Evolutionary conservation across 2,329 filamentous ascomycete genomes (phyloP), one percentile per base, ranked within the genome.

Genomic region (Diaporthe ilicicola): DNA sequence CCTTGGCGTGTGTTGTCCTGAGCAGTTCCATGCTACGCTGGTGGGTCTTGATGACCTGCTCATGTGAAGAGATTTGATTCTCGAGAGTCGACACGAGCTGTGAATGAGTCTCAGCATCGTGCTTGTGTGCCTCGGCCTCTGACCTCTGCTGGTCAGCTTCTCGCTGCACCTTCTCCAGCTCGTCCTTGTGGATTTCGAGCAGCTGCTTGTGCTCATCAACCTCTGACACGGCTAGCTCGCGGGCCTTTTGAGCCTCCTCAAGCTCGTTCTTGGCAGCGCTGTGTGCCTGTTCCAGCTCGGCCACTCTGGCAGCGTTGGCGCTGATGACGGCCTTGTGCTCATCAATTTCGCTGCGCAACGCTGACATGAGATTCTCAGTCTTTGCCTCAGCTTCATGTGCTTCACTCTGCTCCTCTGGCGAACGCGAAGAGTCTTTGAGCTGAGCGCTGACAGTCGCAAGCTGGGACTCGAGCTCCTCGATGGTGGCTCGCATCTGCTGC

Each of bases 321-420:
- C 88, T 87, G 76, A 97, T 91, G 46, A 93, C 89, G 4, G 87
- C 83, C 82, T 93, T 95, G 82, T 97, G 94, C 78, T 94, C 91
- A 65, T 95, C 90, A 67, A 98, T 91, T 78, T 97, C 92, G 71
- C 83, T 86, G 73, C 93, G 92, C 51, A 98, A 82, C 54, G 85
- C 85, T 44, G 85, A 83, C 42, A 93, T 83, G 59, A 91, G 82
- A 44, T 88, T 85, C 70, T 91, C 83, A 72, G 93, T 90, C 77
- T 88, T 86, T 50, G 81, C 80, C 44, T 87, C 82, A 2, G 80
- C 83, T 72, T 89, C 87, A 68, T 80, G 81, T 37, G 86, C 82
- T 29, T 88, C 79, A 22, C 69, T 65, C 15, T 74, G 69, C 42
- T 73, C 73, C 62, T 69, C 79, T 12, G 54, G 5, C 24, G 70